Base-by-base conservation (phyloP, 2,329 filamentous ascomycete genomes). In the Dactylellina sp. region DNA sequence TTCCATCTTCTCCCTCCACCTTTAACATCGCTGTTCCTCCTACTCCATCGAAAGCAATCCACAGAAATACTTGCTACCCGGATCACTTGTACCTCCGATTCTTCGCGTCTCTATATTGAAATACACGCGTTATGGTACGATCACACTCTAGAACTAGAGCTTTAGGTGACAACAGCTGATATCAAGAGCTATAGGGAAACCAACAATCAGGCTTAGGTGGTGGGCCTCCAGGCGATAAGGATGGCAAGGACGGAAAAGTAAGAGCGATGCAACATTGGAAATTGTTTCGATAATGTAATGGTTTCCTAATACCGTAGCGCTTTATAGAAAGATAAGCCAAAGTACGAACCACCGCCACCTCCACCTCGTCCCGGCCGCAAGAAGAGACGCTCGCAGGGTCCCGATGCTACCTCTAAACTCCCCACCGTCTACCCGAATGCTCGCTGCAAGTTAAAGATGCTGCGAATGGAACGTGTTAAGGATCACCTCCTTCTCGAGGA, bases 391-490 rank as follows among this genome's bases (percentile, higher is more conserved):
- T 88, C 89, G 55, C 93, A 91, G 72, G 95, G 95, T 60, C 93
- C 92, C 76, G 97, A 94, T 82, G 93, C 95, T 57, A 92, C 95
- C 16, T 92, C 94, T 70, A 99, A 99, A 84, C 89, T 99, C 24
- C 95, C 95, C 28, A 89, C 92, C 78, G 89, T 99, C 81, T 97
- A 92, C 81, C 95, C 95, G 65, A 98, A 93, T 56, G 95, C 94
- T 78, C 89, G 95, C 85, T 99, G 95, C 87, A 99, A 99, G 85
- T 87, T 99, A 78, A 89, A 94, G 79, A 92, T 98, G 76, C 88
- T 99, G 72, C 92, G 95, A 79, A 97, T 99, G 95, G 95, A 99
- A 84, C 90, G 95, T 80, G 93, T 98, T 79, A 96, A 99, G 85
- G 95, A 99, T 81, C 95, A 99, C 80, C 86, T 99, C 75, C 85